Conservation (phyloP, 768 basidiomycete species). For the Tylopilus plumbeoviolaceoides region DNA sequence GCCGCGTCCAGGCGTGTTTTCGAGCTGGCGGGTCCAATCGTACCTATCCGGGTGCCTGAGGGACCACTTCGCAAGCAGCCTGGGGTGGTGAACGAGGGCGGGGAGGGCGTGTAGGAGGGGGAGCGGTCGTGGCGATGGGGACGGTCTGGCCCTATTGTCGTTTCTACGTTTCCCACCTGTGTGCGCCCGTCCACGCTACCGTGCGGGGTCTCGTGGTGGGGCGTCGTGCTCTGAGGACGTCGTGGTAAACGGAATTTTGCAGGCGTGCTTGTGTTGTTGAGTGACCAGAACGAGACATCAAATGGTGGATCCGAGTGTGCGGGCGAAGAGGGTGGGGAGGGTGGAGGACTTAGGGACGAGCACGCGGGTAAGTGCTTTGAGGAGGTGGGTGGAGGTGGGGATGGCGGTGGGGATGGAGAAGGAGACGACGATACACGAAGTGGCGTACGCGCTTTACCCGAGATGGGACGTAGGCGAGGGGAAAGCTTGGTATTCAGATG, state of each 20-base stretch:
- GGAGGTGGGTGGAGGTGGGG: not conserved
- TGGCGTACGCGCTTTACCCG: not conserved
- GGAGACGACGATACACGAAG: not conserved
- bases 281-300: constrained; percentile 23
- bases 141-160: no score
- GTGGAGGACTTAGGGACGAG: not conserved
- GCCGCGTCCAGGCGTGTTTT: not conserved
- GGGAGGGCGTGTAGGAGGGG: constrained; percentile 18
- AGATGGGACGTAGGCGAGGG: not conserved
- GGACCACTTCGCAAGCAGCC: not conserved
- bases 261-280: constrained; percentile 27
- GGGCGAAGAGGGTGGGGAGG: constrained; percentile 5
- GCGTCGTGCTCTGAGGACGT: not conserved
- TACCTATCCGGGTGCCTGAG: not conserved
- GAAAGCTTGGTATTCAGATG: not conserved
- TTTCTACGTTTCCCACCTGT: no score
- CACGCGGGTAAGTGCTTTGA: not conserved
- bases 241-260: constrained; percentile 19
- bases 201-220: no score
- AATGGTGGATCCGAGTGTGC: constrained; percentile 14
- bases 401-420: not conserved
- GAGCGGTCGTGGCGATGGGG: constrained; percentile 6
- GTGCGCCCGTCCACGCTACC: no score
- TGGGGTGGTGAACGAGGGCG: constrained; percentile 10
- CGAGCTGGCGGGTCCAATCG: not conserved